Evolutionary conservation across 805 yeast genomes (phyloP).

Genomic region (Jamesozyma rosinii): DNA sequence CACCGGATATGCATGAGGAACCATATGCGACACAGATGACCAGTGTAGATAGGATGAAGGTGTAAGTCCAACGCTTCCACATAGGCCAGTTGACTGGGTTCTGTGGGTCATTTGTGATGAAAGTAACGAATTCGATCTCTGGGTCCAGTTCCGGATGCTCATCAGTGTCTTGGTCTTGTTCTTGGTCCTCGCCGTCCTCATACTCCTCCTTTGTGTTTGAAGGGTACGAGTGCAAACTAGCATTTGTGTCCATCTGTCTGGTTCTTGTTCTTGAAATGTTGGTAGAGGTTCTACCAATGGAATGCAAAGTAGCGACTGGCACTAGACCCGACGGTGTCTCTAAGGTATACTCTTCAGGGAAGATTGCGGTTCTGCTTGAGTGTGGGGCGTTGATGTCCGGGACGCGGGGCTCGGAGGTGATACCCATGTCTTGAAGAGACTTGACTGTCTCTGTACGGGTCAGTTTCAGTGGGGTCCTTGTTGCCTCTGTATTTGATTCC

Average conservation of each 20-base stretch:
- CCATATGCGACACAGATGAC: slow-evolving; percentile 92
- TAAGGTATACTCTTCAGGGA: slow-evolving; percentile 86
- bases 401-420: slow-evolving; percentile 43
- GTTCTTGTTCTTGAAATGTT: slow-evolving; percentile 33
- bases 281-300: slow-evolving; percentile 47
- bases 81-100: slow-evolving; percentile 83
- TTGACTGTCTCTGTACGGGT: slow-evolving; percentile 64
- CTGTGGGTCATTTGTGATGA: slow-evolving; percentile 67
- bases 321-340: slow-evolving; percentile 87
- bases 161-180: slow-evolving; percentile 14
- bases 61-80: slow-evolving; percentile 50
- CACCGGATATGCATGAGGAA: slow-evolving; percentile 84
- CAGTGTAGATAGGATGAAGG: slow-evolving; percentile 55
- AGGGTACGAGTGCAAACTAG: slow-evolving; percentile 2
- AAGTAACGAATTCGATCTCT: slow-evolving; percentile 78
- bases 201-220: slow-evolving; percentile 8
- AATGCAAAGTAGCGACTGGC: slow-evolving; percentile 62
- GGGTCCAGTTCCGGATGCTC: slow-evolving; percentile 40
- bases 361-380: slow-evolving; percentile 51
- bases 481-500: neutral
- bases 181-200: slow-evolving; percentile 11
- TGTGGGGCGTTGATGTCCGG: slow-evolving; percentile 51
- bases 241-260: slow-evolving; percentile 21
- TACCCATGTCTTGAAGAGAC: slow-evolving; percentile 55
- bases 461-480: slow-evolving; percentile 27